Percentiles rank a stretch among this genome's conserved stretches.
Evolutionary conservation across 2,329 filamentous ascomycete species (phyloP).

Genomic region (Malbranchea cinnamomea): DNA sequence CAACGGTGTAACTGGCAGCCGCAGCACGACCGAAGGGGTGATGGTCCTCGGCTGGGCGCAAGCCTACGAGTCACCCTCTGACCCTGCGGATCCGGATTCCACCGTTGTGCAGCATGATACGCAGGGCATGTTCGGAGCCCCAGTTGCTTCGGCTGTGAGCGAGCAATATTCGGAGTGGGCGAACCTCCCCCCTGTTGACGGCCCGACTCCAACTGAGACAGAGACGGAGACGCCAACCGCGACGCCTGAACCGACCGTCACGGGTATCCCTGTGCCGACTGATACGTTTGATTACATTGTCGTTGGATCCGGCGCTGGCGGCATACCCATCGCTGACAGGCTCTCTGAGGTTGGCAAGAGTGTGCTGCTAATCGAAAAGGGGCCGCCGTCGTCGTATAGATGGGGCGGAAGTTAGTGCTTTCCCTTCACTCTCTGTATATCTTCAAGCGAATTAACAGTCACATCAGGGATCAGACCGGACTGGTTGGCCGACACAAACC

Average conservation of each 20-base stretch:
- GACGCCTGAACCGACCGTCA: slow-evolving; percentile 5
- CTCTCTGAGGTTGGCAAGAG: slow-evolving; percentile 50
- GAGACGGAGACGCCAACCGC: slow-evolving; percentile 11
- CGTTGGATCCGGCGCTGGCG: slow-evolving; percentile 32
- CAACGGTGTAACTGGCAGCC: slow-evolving; percentile 29
- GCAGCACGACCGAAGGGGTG: slow-evolving; percentile 30
- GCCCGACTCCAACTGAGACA: slow-evolving; percentile 13
- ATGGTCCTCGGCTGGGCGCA: slow-evolving; percentile 44
- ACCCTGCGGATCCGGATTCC: slow-evolving; percentile 31
- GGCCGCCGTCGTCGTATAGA: slow-evolving; percentile 46
- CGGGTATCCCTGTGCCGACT: slow-evolving; percentile 12
- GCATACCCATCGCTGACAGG: slow-evolving; percentile 42
- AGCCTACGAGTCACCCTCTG: slow-evolving; percentile 24
- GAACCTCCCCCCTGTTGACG: slow-evolving; percentile 14
- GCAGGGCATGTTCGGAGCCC: slow-evolving; percentile 38
- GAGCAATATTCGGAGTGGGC: slow-evolving; percentile 20
- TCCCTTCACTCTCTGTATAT: slow-evolving; percentile 3
- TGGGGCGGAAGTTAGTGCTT: slow-evolving; percentile 39
- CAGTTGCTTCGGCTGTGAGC: slow-evolving; percentile 30
- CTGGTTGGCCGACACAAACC: slow-evolving; percentile 47
- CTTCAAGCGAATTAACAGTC: slow-evolving; percentile 11
- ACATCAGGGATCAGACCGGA: slow-evolving; percentile 37
- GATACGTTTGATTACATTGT: slow-evolving; percentile 28
- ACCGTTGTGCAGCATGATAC: slow-evolving; percentile 41
- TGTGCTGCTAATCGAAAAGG: slow-evolving; percentile 49